Evolutionary conservation across 2,329 filamentous ascomycete species (phyloP).

Genomic region (Aureobasidium pullulans): DNA sequence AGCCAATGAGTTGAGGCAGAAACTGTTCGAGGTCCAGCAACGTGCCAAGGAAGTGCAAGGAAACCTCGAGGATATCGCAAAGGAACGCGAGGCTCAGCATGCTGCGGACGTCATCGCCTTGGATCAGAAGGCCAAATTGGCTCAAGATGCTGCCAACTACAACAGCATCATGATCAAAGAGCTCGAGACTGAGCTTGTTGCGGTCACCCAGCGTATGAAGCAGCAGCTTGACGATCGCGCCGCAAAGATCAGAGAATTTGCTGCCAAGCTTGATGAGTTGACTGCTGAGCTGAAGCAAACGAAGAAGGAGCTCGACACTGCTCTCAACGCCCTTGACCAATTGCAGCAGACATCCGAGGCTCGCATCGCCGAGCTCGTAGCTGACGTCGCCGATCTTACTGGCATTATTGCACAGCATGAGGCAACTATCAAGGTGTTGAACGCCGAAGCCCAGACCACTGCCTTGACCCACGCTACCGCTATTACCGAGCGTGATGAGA

Average conservation of each 20-base stretch:
- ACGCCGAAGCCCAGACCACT: slow-evolving; percentile 20
- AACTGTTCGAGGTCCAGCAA: slow-evolving; percentile 40
- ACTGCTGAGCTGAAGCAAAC: slow-evolving; percentile 21
- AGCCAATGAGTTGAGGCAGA: slow-evolving; percentile 42
- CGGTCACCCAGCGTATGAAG: slow-evolving; percentile 22
- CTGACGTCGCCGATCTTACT: slow-evolving; percentile 22
- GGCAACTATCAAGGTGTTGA: slow-evolving; percentile 21
- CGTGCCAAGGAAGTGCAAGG: slow-evolving; percentile 33
- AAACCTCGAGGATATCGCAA: slow-evolving; percentile 29
- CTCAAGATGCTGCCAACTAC: slow-evolving; percentile 30
- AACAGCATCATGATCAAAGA: slow-evolving; percentile 29
- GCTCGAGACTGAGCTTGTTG: slow-evolving; percentile 29
- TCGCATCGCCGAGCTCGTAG: slow-evolving; percentile 21
- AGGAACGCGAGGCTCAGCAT: slow-evolving; percentile 34
- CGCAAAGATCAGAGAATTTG: slow-evolving; percentile 23
- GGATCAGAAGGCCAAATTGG: slow-evolving; percentile 33
- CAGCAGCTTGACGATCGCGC: slow-evolving; percentile 24
- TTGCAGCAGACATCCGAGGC: slow-evolving; percentile 22
- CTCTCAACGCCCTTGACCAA: slow-evolving; percentile 22
- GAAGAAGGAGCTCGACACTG: slow-evolving; percentile 14
- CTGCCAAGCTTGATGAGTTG: slow-evolving; percentile 5
- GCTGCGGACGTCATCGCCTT: slow-evolving; percentile 29
- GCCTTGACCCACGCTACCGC: slow-evolving; percentile 24
- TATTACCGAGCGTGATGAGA: slow-evolving; percentile 27
- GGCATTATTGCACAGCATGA: slow-evolving; percentile 21